Base-by-base conservation (phyloP, 1,284 basidiomycete genomes). In the Trichosporon sp. region DNA sequence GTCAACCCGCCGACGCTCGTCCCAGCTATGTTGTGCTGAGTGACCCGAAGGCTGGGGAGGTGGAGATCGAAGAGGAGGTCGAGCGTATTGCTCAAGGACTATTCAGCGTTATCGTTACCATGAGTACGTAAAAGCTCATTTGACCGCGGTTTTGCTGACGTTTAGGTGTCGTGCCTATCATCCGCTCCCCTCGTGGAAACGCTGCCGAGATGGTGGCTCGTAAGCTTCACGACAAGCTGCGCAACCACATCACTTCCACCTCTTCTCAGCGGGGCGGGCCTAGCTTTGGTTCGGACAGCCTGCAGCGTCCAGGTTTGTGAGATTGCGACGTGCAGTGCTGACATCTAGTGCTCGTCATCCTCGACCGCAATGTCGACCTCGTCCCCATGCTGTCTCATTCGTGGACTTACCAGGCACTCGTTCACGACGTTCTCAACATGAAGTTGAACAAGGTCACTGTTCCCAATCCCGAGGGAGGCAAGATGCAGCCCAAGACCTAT, bases 351-450 rank as follows among this genome's bases (percentile, higher is more conserved):
- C 87, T 99, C 6, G 90, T 98, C 65, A 90, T 99, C 64, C 86
- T 99, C 69, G 97, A 99, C 81, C 89, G 97, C 38, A 99, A 98
- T 78, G 88, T 99, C 66, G 97, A 99, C 81, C 87, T 99, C 14
- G 92, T 96, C 0, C 93, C 97, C 3, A 94, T 97, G 88, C 85
- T 99, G 14, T 92, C 93, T 1, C 97, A 99, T 81, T 96, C 95
- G 1, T 99, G 97, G 97, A 99, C 97, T 37, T 99, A 99, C 79
- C 97, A 99, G 85, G 95, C 97, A 0, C 89, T 99, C 21, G 93
- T 98, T 0, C 96, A 96, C 65, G 97, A 99, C 80, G 98, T 98
- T 73, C 89, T 99, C 37, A 93, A 97, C 70, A 94, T 99, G 87
- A 96, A 94, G 83, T 88, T 99, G 16, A 99, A 99, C 83, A 90